Evolutionary conservation across 306 rosid species (phyloP).

Genomic region (Biancaea sappan): DNA sequence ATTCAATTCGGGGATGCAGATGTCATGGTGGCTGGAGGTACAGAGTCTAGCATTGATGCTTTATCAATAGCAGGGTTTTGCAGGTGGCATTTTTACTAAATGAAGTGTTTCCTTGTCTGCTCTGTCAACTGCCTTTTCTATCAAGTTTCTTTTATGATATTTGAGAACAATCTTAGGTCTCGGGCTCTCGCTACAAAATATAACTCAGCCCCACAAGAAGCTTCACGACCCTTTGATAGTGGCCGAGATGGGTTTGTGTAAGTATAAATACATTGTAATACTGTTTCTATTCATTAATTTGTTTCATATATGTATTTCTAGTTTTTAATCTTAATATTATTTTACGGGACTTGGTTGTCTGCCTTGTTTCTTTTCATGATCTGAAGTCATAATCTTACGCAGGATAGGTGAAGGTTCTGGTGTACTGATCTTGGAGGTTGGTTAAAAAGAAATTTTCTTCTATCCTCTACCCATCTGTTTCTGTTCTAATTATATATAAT

Average conservation of each 20-base stretch:
- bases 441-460: conserved; percentile 34
- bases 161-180: conserved; percentile 55
- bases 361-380: conserved; percentile 32
- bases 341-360: conserved; percentile 5
- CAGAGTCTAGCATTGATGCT: conserved; percentile 97
- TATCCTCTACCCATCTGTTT: conserved; percentile 17
- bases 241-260: conserved; percentile 97
- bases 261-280: conserved; percentile 34
- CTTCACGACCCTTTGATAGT: conserved; percentile 86
- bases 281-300: conserved; percentile 29
- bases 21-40: conserved; percentile 97
- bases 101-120: conserved; percentile 1
- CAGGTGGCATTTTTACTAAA: conserved; percentile 44
- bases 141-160: neutral
- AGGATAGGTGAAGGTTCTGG: conserved; percentile 96
- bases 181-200: conserved; percentile 80
- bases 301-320: conserved; percentile 6
- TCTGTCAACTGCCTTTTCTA: conserved; percentile 10
- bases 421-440: conserved; percentile 87
- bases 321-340: conserved; percentile 6
- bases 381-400: conserved; percentile 40
- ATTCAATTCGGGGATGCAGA: conserved; percentile 96
- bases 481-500: conserved; percentile 22
- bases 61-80: conserved; percentile 92
- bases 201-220: conserved; percentile 81